phyloP scores from a whole-genome alignment of 352 stramenopile species.

The Phytophthora europaea region DNA sequence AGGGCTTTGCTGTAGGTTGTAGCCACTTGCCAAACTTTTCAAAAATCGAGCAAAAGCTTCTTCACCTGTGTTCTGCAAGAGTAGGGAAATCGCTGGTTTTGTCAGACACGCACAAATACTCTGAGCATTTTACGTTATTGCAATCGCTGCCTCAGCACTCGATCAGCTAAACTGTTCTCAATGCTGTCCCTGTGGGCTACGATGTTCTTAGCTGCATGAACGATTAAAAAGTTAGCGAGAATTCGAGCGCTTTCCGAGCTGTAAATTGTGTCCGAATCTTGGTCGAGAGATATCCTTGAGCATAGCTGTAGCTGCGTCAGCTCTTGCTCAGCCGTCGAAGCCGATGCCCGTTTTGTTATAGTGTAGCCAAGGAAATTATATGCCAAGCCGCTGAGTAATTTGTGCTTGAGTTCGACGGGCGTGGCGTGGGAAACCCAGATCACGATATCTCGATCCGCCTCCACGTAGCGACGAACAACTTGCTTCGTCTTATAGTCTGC shows the following conservation, averaged over 20 bases:
- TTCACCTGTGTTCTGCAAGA: background rate
- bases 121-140: slow-evolving; percentile 3
- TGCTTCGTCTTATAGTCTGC: slow-evolving; percentile 65
- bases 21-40: too few relatives aligned
- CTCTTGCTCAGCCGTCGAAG: slow-evolving; percentile 32
- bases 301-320: slow-evolving; percentile 60
- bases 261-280: slow-evolving; percentile 36
- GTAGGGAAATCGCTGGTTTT: too few relatives aligned
- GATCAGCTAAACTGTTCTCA: slow-evolving; percentile 42
- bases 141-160: slow-evolving; percentile 14
- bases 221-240: slow-evolving; percentile 56
- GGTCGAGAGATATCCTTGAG: slow-evolving; percentile 58
- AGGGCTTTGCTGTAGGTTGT: background rate
- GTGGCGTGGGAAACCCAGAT: slow-evolving; percentile 64
- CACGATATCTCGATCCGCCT: slow-evolving; percentile 65
- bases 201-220: slow-evolving; percentile 50
- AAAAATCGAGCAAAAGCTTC: too few relatives aligned
- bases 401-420: slow-evolving; percentile 58
- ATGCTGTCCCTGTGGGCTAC: slow-evolving; percentile 51
- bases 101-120: too few relatives aligned
- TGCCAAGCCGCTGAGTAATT: slow-evolving; percentile 40
- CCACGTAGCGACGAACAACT: slow-evolving; percentile 63
- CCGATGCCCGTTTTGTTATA: slow-evolving; percentile 45
- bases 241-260: slow-evolving; percentile 41
- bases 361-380: slow-evolving; percentile 72